A percentile compares a stretch with the other conserved stretches of the same genome.
Conservation (phyloP, 768 basidiomycete species). For the Filobasidium floriforme region DNA sequence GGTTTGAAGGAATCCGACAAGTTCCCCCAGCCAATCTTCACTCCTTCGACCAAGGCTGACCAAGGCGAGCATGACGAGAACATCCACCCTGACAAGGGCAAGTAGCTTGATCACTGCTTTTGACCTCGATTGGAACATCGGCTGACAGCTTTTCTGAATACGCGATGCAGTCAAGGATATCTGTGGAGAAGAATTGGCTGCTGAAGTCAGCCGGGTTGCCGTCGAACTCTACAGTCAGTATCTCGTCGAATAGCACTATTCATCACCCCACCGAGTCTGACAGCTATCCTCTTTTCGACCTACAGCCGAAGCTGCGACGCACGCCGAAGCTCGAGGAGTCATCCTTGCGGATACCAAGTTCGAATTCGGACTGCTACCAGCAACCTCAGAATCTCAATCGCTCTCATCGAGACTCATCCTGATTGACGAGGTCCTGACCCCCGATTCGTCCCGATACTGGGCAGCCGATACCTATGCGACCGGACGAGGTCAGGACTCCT, state of each 20-base stretch:
- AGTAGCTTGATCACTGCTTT: conserved; percentile 16
- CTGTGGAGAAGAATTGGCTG: conserved; percentile 42
- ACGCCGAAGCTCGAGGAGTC: conserved; percentile 66
- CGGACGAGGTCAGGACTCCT: conserved; percentile 74
- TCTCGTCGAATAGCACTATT: too few species aligned
- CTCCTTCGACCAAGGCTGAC: conserved; percentile 94
- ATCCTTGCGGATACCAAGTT: conserved; percentile 98
- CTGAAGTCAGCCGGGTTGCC: conserved; percentile 41
- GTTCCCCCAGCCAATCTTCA: conserved; percentile 76
- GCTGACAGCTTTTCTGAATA: neutral
- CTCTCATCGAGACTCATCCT: conserved; percentile 56
- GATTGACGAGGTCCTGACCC: conserved; percentile 93
- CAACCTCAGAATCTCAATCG: conserved; percentile 21
- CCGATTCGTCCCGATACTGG: conserved; percentile 97
- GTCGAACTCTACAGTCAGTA: conserved; percentile 44
- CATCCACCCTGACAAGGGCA: conserved; percentile 73
- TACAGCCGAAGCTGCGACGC: conserved; percentile 58
- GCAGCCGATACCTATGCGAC: conserved; percentile 63
- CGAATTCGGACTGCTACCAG: conserved; percentile 77
- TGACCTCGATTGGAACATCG: neutral
- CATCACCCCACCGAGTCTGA: neutral
- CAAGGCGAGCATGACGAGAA: conserved; percentile 94
- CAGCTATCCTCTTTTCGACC: neutral
- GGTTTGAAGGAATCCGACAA: conserved; percentile 79
- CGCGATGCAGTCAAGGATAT: conserved; percentile 42